phyloP scores from a whole-genome alignment of 345 rosid genomes.

The Pseudoturritis turrita region DNA sequence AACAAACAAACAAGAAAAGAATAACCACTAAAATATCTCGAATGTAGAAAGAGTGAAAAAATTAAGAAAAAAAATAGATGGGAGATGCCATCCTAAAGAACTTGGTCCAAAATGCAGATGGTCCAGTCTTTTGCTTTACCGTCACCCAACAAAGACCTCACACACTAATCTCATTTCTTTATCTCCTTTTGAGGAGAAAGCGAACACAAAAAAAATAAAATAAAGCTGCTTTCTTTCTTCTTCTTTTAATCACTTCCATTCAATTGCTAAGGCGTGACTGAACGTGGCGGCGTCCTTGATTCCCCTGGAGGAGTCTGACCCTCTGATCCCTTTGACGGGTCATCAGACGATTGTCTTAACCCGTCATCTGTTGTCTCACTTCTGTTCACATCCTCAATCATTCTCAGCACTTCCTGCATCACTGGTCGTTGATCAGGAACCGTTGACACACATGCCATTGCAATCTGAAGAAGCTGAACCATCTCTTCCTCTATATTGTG shows the following conservation, averaged over 20 bases:
- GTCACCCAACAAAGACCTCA: constrained; percentile 26
- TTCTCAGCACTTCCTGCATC: constrained; percentile 77
- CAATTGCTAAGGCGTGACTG: constrained; percentile 45
- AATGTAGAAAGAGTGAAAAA: background rate
- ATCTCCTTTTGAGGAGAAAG: constrained; percentile 29
- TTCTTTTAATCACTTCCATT: background rate
- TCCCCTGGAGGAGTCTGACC: constrained; percentile 81
- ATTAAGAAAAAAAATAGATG: constrained; percentile 7
- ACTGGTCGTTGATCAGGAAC: constrained; percentile 91
- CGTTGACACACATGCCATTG: constrained; percentile 82
- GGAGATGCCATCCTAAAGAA: constrained; percentile 21
- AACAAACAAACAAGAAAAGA: background rate
- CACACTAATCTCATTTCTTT: constrained; percentile 27
- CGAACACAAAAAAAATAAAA: constrained; percentile 1
- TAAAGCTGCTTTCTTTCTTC: constrained; percentile 15
- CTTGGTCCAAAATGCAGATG: constrained; percentile 24
- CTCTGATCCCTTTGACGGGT: constrained; percentile 93
- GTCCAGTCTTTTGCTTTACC: constrained; percentile 26
- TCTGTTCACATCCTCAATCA: constrained; percentile 89
- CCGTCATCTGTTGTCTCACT: constrained; percentile 75
- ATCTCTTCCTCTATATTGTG: constrained; percentile 96
- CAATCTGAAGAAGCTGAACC: constrained; percentile 94
- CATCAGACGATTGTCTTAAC: constrained; percentile 85
- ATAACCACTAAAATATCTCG: constrained; percentile 9
- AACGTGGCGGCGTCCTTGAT: constrained; percentile 61